Evolutionary conservation across 2,329 filamentous ascomycete genomes (phyloP).

Genomic region (Xylariaceae sp.): DNA sequence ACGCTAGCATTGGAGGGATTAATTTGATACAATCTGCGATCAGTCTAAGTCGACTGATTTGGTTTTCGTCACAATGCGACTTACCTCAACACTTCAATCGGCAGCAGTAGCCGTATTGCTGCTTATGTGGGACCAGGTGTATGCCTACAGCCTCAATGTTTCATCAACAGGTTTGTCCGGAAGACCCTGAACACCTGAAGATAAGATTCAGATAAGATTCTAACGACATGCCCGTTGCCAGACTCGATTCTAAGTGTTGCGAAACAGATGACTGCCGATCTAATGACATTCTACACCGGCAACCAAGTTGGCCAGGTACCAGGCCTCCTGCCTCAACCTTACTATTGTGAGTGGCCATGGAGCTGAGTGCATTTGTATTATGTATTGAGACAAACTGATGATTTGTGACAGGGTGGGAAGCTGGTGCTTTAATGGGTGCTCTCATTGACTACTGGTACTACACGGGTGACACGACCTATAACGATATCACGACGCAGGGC

Average conservation of each 20-base stretch:
- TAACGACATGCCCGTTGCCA: conserved; percentile 25
- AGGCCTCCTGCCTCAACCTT: conserved; percentile 49
- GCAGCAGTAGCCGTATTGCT: conserved; percentile 15
- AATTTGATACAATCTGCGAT: too few relatives aligned
- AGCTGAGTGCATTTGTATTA: too few relatives aligned
- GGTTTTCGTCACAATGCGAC: too few relatives aligned
- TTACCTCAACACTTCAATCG: too few relatives aligned
- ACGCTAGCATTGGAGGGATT: too few relatives aligned
- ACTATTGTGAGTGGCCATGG: conserved; percentile 46
- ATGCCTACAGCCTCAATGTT: conserved; percentile 26
- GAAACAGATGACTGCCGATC: conserved; percentile 48
- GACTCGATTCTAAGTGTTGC: conserved; percentile 48
- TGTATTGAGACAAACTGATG: conserved; percentile 13
- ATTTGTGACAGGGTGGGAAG: conserved; percentile 60
- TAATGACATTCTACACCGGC: conserved; percentile 47
- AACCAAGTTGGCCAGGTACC: conserved; percentile 48
- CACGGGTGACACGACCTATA: conserved; percentile 69
- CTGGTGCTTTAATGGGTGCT: conserved; percentile 65
- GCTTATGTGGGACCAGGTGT: conserved; percentile 1
- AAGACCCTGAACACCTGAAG: not conserved
- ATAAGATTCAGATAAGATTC: not conserved
- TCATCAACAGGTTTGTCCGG: conserved; percentile 23
- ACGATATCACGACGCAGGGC: conserved; percentile 61
- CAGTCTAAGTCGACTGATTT: too few relatives aligned
- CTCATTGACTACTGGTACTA: conserved; percentile 84